Base-by-base conservation (phyloP, 169 alveolate genomes). In the Plasmodium reichenowi region DNA sequence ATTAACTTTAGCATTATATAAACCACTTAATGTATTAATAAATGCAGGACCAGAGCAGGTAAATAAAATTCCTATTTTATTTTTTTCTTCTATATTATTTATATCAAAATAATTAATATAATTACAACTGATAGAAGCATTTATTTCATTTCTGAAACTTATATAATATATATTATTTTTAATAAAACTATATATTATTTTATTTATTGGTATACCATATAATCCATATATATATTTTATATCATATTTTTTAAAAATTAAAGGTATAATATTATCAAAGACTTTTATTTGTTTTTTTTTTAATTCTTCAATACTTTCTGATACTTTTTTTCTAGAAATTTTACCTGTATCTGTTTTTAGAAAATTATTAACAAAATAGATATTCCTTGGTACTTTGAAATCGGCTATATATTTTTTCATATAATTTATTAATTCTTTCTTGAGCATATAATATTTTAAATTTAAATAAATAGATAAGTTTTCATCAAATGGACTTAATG, bases 31-130 rank as follows among this genome's bases (percentile, higher is more conserved):
- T 7, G 91, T 72, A 68, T 83, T 83, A 29, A 83, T 72, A 67
- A 83, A 83, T 83, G 73, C 91, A 17, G 91, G 91, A 17, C 91
- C 91, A 20, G 91, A 83, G 20, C 91, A 83, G 9, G 85, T 70
- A 20, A 83, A 48, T 13, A 83, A 15, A 6, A 83, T 67, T 68
- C 91, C 91, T 17, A 83, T 48, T 60, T 83, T 83, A 48, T 76
- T 76, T 72, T 83, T 83, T 74, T 74, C 43, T 68, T 76, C 54
- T 22, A 17, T 48, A 29, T 58, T 52, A 20, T 83, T 1, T n/a
- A 58, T 20, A 72, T 45, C 72, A 48, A 83, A 83, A 83, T 54
- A 83, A 20, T 83, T 67, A 3, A 83, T 83, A 83, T 83, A 83
- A 48, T 60, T 83, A 58, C 83, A 68, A 68, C 91, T 68, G 6